Percentiles rank a stretch among this genome's conserved stretches.
Conservation (phyloP, 1,284 basidiomycete species). For the Cryptococcus sp. region DNA sequence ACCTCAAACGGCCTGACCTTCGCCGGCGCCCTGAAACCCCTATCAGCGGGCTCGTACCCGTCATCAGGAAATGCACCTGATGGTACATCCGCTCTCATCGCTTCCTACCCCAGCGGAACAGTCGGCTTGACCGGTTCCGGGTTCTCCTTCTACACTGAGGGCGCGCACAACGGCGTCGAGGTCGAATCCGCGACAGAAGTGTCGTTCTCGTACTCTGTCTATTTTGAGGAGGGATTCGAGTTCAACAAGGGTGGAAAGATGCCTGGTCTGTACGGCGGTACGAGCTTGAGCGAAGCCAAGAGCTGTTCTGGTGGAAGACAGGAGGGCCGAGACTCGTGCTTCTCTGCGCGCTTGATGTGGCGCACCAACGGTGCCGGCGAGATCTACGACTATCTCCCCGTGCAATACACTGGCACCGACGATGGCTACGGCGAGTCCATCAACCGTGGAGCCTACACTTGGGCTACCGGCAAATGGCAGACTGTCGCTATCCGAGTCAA, state of each 20-base stretch:
- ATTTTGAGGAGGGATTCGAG: constrained; percentile 48
- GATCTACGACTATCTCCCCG: constrained; percentile 48
- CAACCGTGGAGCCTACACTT: constrained; percentile 71
- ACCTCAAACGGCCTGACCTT: constrained; percentile 18
- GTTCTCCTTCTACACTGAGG: constrained; percentile 45
- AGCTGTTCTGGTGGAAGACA: constrained; percentile 53
- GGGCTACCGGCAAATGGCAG: constrained; percentile 64
- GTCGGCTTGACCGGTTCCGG: constrained; percentile 34
- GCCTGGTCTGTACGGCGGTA: constrained; percentile 52
- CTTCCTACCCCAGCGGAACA: constrained; percentile 41
- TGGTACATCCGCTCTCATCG: constrained; percentile 36
- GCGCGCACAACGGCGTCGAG: constrained; percentile 30
- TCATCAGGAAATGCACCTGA: constrained; percentile 37
- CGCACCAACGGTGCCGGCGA: constrained; percentile 45
- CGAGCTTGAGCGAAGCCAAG: constrained; percentile 32
- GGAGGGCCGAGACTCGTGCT: constrained; percentile 46
- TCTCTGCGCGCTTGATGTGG: constrained; percentile 54
- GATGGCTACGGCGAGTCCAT: constrained; percentile 55
- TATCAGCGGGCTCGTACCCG: constrained; percentile 41
- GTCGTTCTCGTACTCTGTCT: constrained; percentile 50
- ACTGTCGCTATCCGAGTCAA: constrained; percentile 64
- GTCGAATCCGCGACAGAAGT: constrained; percentile 42
- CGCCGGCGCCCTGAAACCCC: constrained; percentile 36
- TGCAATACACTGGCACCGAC: constrained; percentile 38
- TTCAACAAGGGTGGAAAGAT: constrained; percentile 55